Base-by-base conservation (phyloP, 2,329 filamentous ascomycete species). In the Stylonectria norvegica region DNA sequence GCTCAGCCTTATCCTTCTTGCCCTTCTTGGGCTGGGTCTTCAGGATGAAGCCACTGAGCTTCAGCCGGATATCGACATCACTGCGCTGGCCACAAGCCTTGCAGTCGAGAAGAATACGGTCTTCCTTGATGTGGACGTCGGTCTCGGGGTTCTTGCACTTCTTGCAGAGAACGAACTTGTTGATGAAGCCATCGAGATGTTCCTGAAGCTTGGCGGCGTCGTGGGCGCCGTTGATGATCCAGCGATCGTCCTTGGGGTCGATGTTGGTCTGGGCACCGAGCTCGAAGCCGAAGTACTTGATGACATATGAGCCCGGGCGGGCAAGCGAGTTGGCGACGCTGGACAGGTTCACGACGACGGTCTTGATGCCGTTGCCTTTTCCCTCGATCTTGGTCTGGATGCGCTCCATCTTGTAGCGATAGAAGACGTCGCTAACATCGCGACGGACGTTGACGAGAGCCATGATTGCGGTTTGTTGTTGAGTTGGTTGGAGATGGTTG, bases 381-480 rank as follows among this genome's bases (percentile, higher is more conserved):
- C 93, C 93, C 75, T 98, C 93, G 60, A 98, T 94, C 79, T 98
- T 98, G 69, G 93, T 95, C 78, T 95, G 89, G 66, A 98, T 76
- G 60, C 83, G 85, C 76, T 97, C 93, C 93, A 98, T 98, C 83
- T 98, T 98, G 84, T 98, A 98, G 70, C 93, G 93, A 76, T 98
- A 98, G 83, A 96, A 98, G 73, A 86, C 86, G 75, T 98, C 93
- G 77, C 85, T 85, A 75, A 95, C 85, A 86, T 97, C 91, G 72
- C 88, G 89, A 71, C 90, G 90, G 72, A 97, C 90, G 74, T 98
- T 98, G 81, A 98, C 78, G 75, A 88, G 90, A 79, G 88, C 85
- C 93, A 97, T 97, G 71, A 60, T 89, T 81, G 68, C 73, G 71
- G 67, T 75, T 40, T 38, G 17, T 30, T 32, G 29, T 42, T 47